Evolutionary conservation across 371 early-diverging fungal species (phyloP).

Genomic region (Mortierella polycephala): DNA sequence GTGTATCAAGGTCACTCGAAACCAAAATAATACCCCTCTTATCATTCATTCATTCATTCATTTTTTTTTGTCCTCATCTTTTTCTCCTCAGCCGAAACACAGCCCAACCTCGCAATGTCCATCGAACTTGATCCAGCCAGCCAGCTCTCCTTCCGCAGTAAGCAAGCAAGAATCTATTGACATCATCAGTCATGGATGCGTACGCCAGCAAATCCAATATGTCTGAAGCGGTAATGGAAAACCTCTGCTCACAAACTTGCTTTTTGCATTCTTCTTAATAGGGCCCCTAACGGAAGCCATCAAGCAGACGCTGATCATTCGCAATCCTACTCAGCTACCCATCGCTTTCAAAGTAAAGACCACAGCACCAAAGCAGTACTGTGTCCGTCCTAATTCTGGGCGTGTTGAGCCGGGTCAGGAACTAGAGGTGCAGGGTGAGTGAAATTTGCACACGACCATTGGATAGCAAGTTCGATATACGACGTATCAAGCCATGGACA

Average conservation of each 20-base stretch:
- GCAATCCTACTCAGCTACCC: conserved; percentile 72
- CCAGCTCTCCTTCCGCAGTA: conserved; percentile 71
- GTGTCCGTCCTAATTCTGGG: conserved; percentile 94
- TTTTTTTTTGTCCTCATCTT: background rate
- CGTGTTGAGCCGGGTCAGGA: conserved; percentile 76
- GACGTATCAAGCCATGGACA: too few relatives aligned
- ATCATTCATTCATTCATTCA: background rate
- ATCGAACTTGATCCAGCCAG: conserved; percentile 64
- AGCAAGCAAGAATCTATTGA: conserved; percentile 2
- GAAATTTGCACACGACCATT: background rate
- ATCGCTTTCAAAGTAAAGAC: conserved; percentile 96
- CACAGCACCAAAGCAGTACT: conserved; percentile 96
- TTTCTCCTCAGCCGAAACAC: background rate
- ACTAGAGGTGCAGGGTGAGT: conserved; percentile 77
- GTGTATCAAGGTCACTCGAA: background rate
- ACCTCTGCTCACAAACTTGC: background rate
- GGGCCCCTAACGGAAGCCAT: conserved; percentile 79
- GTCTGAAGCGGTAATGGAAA: too few relatives aligned
- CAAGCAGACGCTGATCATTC: conserved; percentile 70
- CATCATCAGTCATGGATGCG: too few relatives aligned
- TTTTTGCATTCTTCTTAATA: conserved; percentile 29
- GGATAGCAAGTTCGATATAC: background rate
- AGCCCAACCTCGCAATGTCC: conserved; percentile 57
- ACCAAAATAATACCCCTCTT: background rate
- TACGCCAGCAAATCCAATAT: too few relatives aligned